Conservation (phyloP, 2,329 filamentous ascomycete genomes). For the Orbilia brochopaga region DNA sequence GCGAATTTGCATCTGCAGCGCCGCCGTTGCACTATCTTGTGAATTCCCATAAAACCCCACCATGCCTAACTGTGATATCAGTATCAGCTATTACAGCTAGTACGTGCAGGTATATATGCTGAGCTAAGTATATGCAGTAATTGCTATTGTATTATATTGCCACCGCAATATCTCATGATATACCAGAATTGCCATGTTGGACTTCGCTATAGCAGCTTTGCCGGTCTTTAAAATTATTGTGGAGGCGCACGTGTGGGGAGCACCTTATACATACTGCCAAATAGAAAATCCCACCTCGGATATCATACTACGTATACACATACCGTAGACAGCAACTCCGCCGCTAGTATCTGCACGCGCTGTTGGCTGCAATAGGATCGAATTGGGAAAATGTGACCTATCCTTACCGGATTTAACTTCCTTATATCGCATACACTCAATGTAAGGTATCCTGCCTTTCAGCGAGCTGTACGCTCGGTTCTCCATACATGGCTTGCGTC, state of each 20-base stretch:
- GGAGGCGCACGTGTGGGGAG: not conserved
- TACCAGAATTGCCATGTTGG: not conserved
- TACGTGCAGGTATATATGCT: not conserved
- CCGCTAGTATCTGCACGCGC: not conserved
- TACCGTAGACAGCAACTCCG: not conserved
- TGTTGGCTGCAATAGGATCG: not conserved
- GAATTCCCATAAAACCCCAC: not conserved
- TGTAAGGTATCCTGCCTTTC: not conserved
- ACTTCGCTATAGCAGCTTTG: too few species aligned
- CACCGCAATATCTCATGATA: not conserved
- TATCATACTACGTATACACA: not conserved
- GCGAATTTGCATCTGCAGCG: not conserved
- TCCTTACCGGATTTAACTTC: not conserved
- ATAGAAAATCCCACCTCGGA: not conserved
- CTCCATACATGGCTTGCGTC: constrained; percentile 3
- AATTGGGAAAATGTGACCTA: constrained; percentile 1
- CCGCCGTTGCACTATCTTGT: not conserved
- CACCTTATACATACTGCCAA: not conserved
- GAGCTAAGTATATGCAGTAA: not conserved
- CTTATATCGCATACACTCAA: not conserved
- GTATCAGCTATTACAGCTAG: not conserved
- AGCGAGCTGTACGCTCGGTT: constrained; percentile 2
- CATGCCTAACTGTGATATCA: not conserved
- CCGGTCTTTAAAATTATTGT: not conserved
- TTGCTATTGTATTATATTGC: not conserved